phyloP scores from a whole-genome alignment of 1,139 yeast genomes.

The Pichia sp. region DNA sequence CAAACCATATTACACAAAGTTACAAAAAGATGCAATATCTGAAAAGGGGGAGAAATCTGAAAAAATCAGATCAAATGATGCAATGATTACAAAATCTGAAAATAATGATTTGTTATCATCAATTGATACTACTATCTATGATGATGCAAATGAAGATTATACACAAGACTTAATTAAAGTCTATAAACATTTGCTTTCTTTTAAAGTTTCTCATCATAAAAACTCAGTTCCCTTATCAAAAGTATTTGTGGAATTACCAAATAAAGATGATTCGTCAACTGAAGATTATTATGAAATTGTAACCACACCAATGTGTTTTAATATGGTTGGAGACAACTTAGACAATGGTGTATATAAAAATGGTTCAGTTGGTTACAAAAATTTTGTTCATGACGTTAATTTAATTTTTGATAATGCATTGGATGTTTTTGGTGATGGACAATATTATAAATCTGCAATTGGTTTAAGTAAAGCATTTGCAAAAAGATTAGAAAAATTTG shows the following conservation, averaged over 20 bases:
- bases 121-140: background rate
- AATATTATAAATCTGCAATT: constrained; percentile 51
- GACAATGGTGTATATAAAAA: constrained; percentile 41
- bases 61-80: background rate
- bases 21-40: background rate
- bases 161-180: constrained; percentile 13
- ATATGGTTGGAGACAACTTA: constrained; percentile 37
- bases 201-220: constrained; percentile 19
- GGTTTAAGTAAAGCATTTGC: constrained; percentile 32
- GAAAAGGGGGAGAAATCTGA: background rate
- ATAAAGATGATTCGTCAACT: constrained; percentile 51
- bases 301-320: constrained; percentile 51
- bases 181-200: constrained; percentile 13
- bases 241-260: constrained; percentile 48
- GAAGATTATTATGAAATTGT: constrained; percentile 64
- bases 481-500: constrained; percentile 26
- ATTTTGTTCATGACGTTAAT: constrained; percentile 42
- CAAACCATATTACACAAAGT: background rate
- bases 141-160: constrained; percentile 13
- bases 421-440: constrained; percentile 48
- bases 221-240: constrained; percentile 16
- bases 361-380: constrained; percentile 32
- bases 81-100: background rate
- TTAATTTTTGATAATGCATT: constrained; percentile 54
- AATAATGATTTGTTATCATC: background rate